Percentiles rank a stretch among this genome's conserved stretches.
Conservation (phyloP, 495 filamentous ascomycete genomes). For the Immersiella caudata region DNA sequence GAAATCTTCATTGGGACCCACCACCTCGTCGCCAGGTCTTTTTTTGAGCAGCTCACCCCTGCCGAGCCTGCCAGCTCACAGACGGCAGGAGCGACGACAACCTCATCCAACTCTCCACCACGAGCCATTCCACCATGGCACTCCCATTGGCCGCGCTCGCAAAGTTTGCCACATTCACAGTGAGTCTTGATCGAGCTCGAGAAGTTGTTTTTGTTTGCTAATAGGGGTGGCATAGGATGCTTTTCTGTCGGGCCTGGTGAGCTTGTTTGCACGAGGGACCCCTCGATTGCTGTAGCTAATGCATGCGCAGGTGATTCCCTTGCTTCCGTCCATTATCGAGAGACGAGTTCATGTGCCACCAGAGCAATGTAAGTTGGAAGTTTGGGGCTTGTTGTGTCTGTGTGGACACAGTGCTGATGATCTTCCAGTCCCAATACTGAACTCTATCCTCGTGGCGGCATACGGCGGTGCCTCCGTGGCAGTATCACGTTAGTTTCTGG, state of each 20-base stretch:
- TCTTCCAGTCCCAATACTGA: conserved; percentile 33
- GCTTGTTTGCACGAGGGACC: neutral
- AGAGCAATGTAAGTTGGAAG: conserved; percentile 27
- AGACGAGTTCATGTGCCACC: conserved; percentile 19
- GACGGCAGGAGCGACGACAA: neutral
- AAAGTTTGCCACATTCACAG: conserved; percentile 25
- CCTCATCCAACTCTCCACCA: neutral
- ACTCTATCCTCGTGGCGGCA: conserved; percentile 32
- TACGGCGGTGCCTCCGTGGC: conserved; percentile 36
- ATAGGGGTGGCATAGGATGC: conserved; percentile 10
- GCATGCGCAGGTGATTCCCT: conserved; percentile 25
- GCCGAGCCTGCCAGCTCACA: neutral
- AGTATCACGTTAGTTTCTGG: conserved; percentile 31
- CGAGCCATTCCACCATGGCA: conserved; percentile 10
- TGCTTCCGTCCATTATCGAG: conserved; percentile 34
- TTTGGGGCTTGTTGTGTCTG: neutral
- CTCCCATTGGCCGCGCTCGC: conserved; percentile 19
- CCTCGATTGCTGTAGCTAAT: neutral
- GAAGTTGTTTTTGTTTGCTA: neutral
- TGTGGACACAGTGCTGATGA: neutral
- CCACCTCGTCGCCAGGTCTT: neutral
- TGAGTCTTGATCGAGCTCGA: neutral
- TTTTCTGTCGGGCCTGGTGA: conserved; percentile 27
- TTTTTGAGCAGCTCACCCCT: neutral
- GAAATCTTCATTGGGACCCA: neutral